These are phyloP conservation scores for Scortechinia acanthostroma DNA, from an alignment of 2,329 filamentous ascomycete genomes.

Conservation along the genomic window DNA sequence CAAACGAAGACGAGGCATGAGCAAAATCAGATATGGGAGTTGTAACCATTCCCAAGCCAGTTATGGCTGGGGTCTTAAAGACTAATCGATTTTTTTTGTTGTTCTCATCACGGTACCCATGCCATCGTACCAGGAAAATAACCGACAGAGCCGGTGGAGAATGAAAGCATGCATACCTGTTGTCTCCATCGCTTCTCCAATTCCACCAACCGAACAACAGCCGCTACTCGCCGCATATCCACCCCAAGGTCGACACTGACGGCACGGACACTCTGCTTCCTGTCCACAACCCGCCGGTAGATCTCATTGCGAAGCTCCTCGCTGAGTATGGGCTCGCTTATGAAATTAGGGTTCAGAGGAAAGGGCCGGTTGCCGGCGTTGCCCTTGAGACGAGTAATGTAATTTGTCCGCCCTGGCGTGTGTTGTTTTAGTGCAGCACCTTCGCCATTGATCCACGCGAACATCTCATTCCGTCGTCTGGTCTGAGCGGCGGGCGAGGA, in stretches of 20 bases:
- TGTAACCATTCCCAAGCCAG: neutral
- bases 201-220: slow-evolving; percentile 63
- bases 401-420: slow-evolving; percentile 15
- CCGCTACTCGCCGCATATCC: slow-evolving; percentile 63
- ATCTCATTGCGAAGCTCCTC: slow-evolving; percentile 59
- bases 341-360: slow-evolving; percentile 51
- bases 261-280: slow-evolving; percentile 47
- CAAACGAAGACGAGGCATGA: too few relatives aligned
- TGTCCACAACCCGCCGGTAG: slow-evolving; percentile 44
- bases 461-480: slow-evolving; percentile 14
- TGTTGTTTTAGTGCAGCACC: slow-evolving; percentile 15
- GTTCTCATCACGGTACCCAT: slow-evolving; percentile 42
- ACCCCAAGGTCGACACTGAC: slow-evolving; percentile 58
- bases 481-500: slow-evolving; percentile 13
- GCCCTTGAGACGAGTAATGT: slow-evolving; percentile 9
- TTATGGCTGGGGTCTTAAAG: neutral
- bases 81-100: slow-evolving; percentile 16
- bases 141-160: too few relatives aligned
- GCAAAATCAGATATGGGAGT: slow-evolving; percentile 8
- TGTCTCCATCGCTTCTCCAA: slow-evolving; percentile 59
- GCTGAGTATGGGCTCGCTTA: slow-evolving; percentile 54
- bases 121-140: slow-evolving; percentile 12
- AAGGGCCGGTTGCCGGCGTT: slow-evolving; percentile 36
- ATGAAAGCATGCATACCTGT: slow-evolving; percentile 43
- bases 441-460: slow-evolving; percentile 13